These are phyloP conservation scores for Avena atlantica DNA, from an alignment of 176 grass and related monocot species.

Conservation along the genomic window DNA sequence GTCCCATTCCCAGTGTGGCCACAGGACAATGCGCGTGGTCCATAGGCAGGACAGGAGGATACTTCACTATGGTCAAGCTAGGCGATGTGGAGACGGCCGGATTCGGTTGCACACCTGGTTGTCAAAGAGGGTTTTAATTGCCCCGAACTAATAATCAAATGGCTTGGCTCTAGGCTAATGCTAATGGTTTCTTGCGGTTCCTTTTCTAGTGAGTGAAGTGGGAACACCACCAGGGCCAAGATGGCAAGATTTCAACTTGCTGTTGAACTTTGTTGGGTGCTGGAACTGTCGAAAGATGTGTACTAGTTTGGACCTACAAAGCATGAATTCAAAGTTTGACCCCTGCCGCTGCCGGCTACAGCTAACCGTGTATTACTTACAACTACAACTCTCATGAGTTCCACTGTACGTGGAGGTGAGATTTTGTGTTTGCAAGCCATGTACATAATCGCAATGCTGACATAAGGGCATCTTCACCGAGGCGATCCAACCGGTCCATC, in stretches of 20 bases:
- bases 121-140: not conserved
- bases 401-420: too few species aligned
- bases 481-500: too few species aligned
- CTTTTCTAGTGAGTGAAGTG: not conserved
- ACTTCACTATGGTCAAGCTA: not conserved
- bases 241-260: not conserved
- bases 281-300: not conserved
- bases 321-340: not conserved
- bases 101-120: slow-evolving; percentile 1
- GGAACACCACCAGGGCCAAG: not conserved
- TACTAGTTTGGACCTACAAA: not conserved
- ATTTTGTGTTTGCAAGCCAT: too few species aligned
- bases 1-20: not conserved
- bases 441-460: too few species aligned
- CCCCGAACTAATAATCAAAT: not conserved
- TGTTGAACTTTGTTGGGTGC: not conserved
- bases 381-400: too few species aligned
- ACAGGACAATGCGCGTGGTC: slow-evolving; percentile 12
- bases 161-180: not conserved
- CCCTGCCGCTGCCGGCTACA: not conserved
- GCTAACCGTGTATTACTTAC: too few species aligned
- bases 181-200: not conserved
- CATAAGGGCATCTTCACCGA: too few species aligned
- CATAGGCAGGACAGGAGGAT: not conserved
- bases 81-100: not conserved